A percentile compares a stretch with the other conserved stretches of the same genome.
phyloP scores from a whole-genome alignment of 345 rosid genomes.

The Carallia brachiata region DNA sequence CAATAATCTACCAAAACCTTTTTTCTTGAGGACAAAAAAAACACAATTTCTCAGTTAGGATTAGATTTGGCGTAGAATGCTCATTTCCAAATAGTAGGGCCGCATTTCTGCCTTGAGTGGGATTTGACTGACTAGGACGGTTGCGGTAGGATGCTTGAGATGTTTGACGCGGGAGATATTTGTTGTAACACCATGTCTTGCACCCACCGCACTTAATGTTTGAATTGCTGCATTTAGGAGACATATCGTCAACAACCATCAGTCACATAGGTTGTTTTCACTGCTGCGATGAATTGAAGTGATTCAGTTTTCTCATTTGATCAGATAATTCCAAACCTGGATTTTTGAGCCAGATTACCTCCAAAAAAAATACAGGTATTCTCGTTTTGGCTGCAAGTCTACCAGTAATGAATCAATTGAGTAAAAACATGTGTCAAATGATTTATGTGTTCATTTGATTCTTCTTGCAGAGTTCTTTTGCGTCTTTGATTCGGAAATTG shows the following conservation, averaged over 20 bases:
- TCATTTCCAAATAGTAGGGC: too few species aligned
- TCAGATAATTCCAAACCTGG: conserved; percentile 81
- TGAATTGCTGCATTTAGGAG: background rate
- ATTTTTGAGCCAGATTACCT: conserved; percentile 73
- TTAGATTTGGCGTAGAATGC: too few species aligned
- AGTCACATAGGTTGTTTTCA: background rate
- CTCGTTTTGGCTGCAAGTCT: background rate
- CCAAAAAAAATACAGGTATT: conserved; percentile 65
- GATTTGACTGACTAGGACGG: too few species aligned
- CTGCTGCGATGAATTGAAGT: background rate
- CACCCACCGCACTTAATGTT: background rate
- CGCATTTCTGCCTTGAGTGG: too few species aligned
- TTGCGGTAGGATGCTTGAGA: too few species aligned
- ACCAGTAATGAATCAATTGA: background rate
- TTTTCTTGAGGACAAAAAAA: too few species aligned
- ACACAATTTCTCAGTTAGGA: too few species aligned
- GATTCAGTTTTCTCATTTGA: conserved; percentile 11
- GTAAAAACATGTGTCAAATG: background rate
- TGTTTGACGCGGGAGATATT: too few species aligned
- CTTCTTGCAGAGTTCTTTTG: conserved; percentile 51
- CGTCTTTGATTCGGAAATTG: conserved; percentile 51
- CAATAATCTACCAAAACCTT: too few species aligned
- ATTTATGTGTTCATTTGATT: background rate
- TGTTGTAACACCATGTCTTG: too few species aligned
- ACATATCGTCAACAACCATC: background rate